phyloP scores from a whole-genome alignment of 257 asterid species.

The Vinca minor region DNA sequence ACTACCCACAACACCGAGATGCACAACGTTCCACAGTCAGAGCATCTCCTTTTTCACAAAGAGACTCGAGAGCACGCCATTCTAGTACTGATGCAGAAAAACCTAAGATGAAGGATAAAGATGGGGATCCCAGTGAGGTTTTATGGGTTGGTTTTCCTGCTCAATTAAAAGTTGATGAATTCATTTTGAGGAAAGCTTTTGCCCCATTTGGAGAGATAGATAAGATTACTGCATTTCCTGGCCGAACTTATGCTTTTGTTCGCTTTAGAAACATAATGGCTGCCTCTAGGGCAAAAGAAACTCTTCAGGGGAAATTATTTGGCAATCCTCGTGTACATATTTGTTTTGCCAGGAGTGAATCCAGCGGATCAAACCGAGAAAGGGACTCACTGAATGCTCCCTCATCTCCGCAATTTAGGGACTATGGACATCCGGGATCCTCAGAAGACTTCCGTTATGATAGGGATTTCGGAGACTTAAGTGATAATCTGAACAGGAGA shows the following conservation, averaged over 20 bases:
- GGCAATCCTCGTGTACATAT: conserved; percentile 88
- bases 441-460: conserved; percentile 41
- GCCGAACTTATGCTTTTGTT: conserved; percentile 88
- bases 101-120: conserved; percentile 47
- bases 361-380: conserved; percentile 57
- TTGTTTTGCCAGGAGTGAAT: conserved; percentile 68
- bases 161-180: conserved; percentile 74
- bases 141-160: conserved; percentile 96
- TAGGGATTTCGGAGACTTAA: conserved; percentile 35
- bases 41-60: conserved; percentile 42
- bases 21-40: conserved; percentile 44
- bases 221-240: conserved; percentile 84
- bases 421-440: conserved; percentile 38
- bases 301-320: conserved; percentile 79
- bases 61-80: conserved; percentile 60
- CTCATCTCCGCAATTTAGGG: conserved; percentile 43
- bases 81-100: conserved; percentile 37
- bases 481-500: conserved; percentile 38
- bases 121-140: conserved; percentile 79
- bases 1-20: conserved; percentile 45
- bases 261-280: conserved; percentile 61
- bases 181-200: conserved; percentile 66
- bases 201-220: conserved; percentile 84
- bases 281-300: conserved; percentile 75
- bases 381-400: conserved; percentile 42